Conservation (phyloP, 768 basidiomycete genomes). For the Leccinum uliginosum region DNA sequence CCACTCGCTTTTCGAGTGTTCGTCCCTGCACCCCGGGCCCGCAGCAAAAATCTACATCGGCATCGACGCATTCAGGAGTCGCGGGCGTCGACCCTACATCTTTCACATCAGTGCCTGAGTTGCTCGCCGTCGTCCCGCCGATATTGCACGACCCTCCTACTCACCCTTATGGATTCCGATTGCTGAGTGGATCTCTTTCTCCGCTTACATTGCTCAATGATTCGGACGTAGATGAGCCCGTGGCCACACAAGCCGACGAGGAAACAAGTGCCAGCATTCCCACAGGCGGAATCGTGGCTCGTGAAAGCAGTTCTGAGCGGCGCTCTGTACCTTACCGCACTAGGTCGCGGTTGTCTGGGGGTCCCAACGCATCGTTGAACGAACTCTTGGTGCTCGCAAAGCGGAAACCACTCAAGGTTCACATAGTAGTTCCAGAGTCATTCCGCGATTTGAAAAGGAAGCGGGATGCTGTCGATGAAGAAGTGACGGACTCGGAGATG, state of each 20-base stretch:
- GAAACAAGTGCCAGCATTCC: background rate
- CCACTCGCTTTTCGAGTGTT: conserved; percentile 3
- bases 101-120: background rate
- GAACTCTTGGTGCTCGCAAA: conserved; percentile 17
- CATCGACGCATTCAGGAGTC: background rate
- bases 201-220: conserved; percentile 15
- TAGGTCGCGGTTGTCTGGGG: conserved; percentile 9
- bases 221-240: background rate
- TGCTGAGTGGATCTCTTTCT: conserved; percentile 5
- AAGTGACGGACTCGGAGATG: background rate
- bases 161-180: background rate
- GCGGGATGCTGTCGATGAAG: background rate
- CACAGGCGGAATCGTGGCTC: background rate
- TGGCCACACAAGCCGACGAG: background rate
- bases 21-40: background rate
- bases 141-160: conserved; percentile 1
- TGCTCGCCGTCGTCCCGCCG: conserved; percentile 9
- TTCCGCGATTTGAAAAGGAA: conserved; percentile 17
- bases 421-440: conserved; percentile 2
- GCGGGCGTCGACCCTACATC: background rate
- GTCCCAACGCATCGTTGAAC: conserved; percentile 16
- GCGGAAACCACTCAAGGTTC: conserved; percentile 10
- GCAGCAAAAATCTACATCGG: background rate
- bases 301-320: background rate
- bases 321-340: background rate